Evolutionary conservation across 805 yeast genomes (phyloP).

Genomic region (Yamadazyma ubonensis): DNA sequence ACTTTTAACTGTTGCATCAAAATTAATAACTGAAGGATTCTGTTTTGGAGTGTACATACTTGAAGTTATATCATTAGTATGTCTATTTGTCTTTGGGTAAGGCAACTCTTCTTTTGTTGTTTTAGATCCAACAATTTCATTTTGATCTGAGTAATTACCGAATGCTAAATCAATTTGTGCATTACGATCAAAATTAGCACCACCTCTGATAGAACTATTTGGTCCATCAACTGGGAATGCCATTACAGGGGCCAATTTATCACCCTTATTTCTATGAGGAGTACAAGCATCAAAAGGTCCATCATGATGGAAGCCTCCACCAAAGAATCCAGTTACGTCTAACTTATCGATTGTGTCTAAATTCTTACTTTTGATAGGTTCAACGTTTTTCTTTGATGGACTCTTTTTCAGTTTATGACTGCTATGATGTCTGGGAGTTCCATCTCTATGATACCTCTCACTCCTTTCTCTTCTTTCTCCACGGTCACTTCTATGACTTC

Average conservation of each 20-base stretch:
- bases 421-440: slow-evolving; percentile 15
- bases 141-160: slow-evolving; percentile 59
- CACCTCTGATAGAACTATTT: slow-evolving; percentile 78
- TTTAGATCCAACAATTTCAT: slow-evolving; percentile 36
- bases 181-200: slow-evolving; percentile 44
- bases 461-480: slow-evolving; percentile 16
- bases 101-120: slow-evolving; percentile 15
- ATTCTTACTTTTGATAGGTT: slow-evolving; percentile 59
- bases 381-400: slow-evolving; percentile 41
- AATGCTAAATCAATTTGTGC: slow-evolving; percentile 72
- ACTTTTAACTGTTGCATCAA: slow-evolving; percentile 69
- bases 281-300: slow-evolving; percentile 99
- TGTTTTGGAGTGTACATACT: slow-evolving; percentile 43
- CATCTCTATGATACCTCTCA: slow-evolving; percentile 16
- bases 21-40: slow-evolving; percentile 54
- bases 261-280: slow-evolving; percentile 85
- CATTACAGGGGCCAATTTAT: slow-evolving; percentile 79
- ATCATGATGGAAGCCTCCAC: slow-evolving; percentile 95
- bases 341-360: slow-evolving; percentile 92
- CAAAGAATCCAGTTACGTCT: slow-evolving; percentile 94
- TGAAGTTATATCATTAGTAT: slow-evolving; percentile 20
- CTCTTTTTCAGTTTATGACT: slow-evolving; percentile 20
- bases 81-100: slow-evolving; percentile 20
- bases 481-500: slow-evolving; percentile 15
- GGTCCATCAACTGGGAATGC: slow-evolving; percentile 98